These are phyloP conservation scores for Leishmania tarentolae DNA, from an alignment of 208 protist species.

Conservation along the genomic window DNA sequence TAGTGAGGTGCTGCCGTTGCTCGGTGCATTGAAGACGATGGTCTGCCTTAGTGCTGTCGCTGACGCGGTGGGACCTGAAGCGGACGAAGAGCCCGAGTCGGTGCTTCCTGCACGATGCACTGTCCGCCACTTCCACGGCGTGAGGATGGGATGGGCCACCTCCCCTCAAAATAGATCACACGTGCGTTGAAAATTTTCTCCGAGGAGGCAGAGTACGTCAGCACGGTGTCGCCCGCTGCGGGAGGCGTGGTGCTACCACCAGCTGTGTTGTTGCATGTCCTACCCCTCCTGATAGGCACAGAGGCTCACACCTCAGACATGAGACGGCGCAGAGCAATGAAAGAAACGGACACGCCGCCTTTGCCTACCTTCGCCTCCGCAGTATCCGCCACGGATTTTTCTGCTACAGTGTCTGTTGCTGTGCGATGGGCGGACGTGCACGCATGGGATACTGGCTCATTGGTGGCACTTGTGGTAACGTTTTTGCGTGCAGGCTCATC, in stretches of 20 bases:
- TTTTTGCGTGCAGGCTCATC: neutral
- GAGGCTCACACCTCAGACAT: constrained; percentile 25
- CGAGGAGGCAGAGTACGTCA: neutral
- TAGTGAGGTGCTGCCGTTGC: neutral
- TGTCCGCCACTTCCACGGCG: neutral
- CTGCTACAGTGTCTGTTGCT: neutral
- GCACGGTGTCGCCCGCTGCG: neutral
- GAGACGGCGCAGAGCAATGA: constrained; percentile 19
- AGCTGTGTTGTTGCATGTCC: neutral
- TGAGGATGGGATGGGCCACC: neutral
- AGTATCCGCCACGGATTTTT: neutral
- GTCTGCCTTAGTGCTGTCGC: neutral
- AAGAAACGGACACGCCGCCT: constrained; percentile 17
- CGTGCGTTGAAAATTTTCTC: neutral
- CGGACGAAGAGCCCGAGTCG: neutral
- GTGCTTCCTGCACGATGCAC: neutral
- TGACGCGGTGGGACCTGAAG: neutral
- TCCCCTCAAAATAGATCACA: neutral
- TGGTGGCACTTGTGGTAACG: neutral
- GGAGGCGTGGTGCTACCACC: neutral
- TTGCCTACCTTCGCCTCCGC: neutral
- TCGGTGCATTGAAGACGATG: neutral
- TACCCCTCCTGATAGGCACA: constrained; percentile 13
- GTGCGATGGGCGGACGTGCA: neutral
- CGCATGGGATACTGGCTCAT: neutral